These are phyloP conservation scores for Alternaria ethzedia DNA, from an alignment of 2,329 filamentous ascomycete species.

Conservation along the genomic window DNA sequence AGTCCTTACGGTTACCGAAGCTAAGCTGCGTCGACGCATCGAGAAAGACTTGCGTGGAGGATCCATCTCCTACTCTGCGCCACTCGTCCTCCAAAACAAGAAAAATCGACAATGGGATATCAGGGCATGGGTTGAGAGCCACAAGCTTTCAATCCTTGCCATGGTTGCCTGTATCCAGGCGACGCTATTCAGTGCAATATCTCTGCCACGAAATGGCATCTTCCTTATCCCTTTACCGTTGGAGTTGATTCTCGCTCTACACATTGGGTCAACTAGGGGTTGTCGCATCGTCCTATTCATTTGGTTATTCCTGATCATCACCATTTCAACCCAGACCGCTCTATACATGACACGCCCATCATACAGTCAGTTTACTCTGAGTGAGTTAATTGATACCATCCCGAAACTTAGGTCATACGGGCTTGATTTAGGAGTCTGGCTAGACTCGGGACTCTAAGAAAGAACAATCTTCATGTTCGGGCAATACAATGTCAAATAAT, in stretches of 20 bases:
- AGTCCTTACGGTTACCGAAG: not conserved
- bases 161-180: not conserved
- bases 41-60: conserved; percentile 10
- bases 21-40: conserved; percentile 1
- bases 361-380: too few relatives aligned
- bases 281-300: not conserved
- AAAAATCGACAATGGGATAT: not conserved
- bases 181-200: too few relatives aligned
- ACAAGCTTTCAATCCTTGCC: not conserved
- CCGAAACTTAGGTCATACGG: too few relatives aligned
- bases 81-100: not conserved
- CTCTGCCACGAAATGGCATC: not conserved
- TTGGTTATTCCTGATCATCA: not conserved
- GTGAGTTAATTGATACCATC: too few relatives aligned
- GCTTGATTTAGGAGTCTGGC: too few relatives aligned
- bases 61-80: conserved; percentile 22
- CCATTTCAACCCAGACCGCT: not conserved
- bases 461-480: too few relatives aligned
- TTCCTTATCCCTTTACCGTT: not conserved
- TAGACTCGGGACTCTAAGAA: too few relatives aligned
- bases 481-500: too few relatives aligned
- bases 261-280: not conserved
- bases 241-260: not conserved
- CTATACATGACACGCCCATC: too few relatives aligned
- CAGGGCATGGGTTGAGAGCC: not conserved